Base-by-base conservation (phyloP, 2,329 filamentous ascomycete species). In the Claviceps quebecensis region DNA sequence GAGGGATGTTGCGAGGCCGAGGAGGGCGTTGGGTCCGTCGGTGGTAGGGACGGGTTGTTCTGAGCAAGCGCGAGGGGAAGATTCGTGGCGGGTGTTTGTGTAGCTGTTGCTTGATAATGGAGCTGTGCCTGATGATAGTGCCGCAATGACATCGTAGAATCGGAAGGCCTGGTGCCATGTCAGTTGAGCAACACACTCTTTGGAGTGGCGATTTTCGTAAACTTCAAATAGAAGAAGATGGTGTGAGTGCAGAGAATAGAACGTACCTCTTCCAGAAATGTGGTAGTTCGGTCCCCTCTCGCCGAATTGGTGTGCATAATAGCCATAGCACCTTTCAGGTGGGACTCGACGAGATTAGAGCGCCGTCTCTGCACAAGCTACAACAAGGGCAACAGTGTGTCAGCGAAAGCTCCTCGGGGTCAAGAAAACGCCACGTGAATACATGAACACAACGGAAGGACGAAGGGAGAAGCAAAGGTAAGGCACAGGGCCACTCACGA, bases 131-230 rank as follows among this genome's bases (percentile, higher is more conserved):
- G 81, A 72, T 0, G 79, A 83, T 34, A 83, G 65, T 1, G 80
- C 78, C 5, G 78, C 74, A 52, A 82, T 82, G 22, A 83, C 79
- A 59, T 83, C 79, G 63, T 83, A 82, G 57, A 82, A 83, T 5
- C 76, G 73, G 57, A 83, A 83, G 1, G 78, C 78, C 78, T 82
- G 51, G 37, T 13, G 45, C 13, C 5, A 5, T 5, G 22, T 16
- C 45, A 5, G n/a, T 22, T 14, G 17, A 34, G 13, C 17, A 19
- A 19, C 19, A 23, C 36, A 3, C 9, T 34, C 29, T 34, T 34
- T 34, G 29, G 9, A 34, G 29, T 34, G 29, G 9, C 9, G 9
- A 4, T 11, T 34, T 11, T 34, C 29, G 9, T 11, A 11, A 34
- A 34, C 29, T 34, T 9, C 9, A 34, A 34, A 11, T 34, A 4